Evolutionary conservation across 2,329 filamentous ascomycete species (phyloP), one percentile per base, ranked within the genome.

Genomic region (Paracorniculantispora psalliotae): DNA sequence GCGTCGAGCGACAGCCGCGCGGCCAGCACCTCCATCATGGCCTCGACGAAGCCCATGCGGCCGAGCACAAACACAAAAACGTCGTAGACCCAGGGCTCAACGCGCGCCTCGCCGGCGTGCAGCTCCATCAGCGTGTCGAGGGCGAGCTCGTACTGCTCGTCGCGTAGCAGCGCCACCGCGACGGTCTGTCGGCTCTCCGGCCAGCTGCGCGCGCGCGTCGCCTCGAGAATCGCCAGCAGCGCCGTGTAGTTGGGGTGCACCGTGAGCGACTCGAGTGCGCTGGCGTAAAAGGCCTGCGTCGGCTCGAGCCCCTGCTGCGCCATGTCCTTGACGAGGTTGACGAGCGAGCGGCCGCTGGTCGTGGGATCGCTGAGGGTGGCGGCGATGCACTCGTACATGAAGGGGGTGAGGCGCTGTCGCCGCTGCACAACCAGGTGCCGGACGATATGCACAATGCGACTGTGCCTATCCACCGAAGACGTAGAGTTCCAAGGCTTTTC

Each of bases 241-340:
- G 94, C 75, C 6, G 91, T 65, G 66, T 96, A 93, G 72, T 97
- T 90, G 0, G 93, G 91, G 69, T 97, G 94, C 9, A 94, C 83
- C 0, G 90, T 84, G 25, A 97, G 78, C 5, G 83, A 87, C 79
- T 89, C 62, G 21, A 97, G 75, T 2, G 88, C 84, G 62, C 84
- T 84, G 71, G 92, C 87, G 66, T 90, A 93, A 2, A 89, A 80
- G 3, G 79, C 78, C 1, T 81, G 79, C 64, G 91, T 89, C 8
- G 85, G 79, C 44, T 82, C 75, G 47, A 97, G 77, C 0, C 78
- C 79, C 44, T 80, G 76, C 1, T 73, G 69, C 46, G 80, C 78
- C 86, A 97, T 90, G 66, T 96, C 91, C 23, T 82, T 74, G 25
- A 96, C 73, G n/a, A 96, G 75, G 21, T 74, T 75, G 35, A 68